phyloP scores from a whole-genome alignment of 768 basidiomycete species.

The Pleurotus tuber-regium region DNA sequence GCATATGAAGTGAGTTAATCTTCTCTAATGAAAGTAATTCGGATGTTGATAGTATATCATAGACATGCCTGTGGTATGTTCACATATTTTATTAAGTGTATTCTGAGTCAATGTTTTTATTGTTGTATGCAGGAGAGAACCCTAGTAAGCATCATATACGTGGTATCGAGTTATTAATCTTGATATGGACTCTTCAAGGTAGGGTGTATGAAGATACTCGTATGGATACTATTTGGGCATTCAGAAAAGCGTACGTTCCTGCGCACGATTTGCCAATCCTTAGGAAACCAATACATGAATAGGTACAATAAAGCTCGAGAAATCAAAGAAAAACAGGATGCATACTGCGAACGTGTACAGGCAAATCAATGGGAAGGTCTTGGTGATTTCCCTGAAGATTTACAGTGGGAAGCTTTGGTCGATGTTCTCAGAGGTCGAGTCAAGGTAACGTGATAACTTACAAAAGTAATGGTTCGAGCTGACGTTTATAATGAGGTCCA shows the following conservation, averaged over 20 bases:
- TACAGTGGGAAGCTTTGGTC: conserved; percentile 74
- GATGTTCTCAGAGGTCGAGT: conserved; percentile 77
- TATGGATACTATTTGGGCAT: conserved; percentile 68
- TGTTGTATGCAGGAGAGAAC: conserved; percentile 44
- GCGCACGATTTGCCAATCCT: conserved; percentile 12
- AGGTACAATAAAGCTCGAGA: conserved; percentile 62
- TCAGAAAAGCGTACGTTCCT: conserved; percentile 48
- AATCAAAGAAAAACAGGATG: conserved; percentile 64
- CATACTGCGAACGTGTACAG: conserved; percentile 52
- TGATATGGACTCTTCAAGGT: conserved; percentile 24
- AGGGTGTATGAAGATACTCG: conserved; percentile 46
- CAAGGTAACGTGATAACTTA: conserved; percentile 52
- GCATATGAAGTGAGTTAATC: conserved; percentile 74
- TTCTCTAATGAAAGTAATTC: background rate
- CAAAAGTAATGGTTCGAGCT: no score
- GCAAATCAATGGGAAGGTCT: conserved; percentile 46
- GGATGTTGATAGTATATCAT: background rate
- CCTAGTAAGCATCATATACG: conserved; percentile 46
- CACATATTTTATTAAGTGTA: background rate
- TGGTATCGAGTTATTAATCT: conserved; percentile 17
- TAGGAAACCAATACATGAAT: conserved; percentile 24
- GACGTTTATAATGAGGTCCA: conserved; percentile 47
- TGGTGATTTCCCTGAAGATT: conserved; percentile 58
- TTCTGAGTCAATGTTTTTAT: background rate
- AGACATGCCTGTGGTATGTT: conserved; percentile 49